Base-by-base conservation (phyloP, 1,284 basidiomycete genomes). In the Apiotrichum montevideense region DNA sequence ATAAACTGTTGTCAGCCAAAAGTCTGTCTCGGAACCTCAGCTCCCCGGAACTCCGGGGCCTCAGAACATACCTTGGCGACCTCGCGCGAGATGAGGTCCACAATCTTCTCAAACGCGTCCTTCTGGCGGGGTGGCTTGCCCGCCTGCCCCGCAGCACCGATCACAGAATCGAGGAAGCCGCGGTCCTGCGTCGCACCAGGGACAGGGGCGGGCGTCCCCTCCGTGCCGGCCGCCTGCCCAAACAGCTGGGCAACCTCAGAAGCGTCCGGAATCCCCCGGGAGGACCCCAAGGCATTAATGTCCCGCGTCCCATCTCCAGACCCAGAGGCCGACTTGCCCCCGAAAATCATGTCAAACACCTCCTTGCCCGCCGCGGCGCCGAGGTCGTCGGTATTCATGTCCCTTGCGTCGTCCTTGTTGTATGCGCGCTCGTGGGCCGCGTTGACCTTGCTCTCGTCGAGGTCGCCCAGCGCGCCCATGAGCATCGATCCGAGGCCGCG, bases 381-480 rank as follows among this genome's bases (percentile, higher is more conserved):
- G 7, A 47, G 40, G 52, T 54, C 52, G 44, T 54, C 44, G 52
- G 43, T 47, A 4, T 46, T 48, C 52, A 54, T 43, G 46, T 47
- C 52, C 32, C 45, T 34, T 3, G 46, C 52, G 13, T 21, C 37
- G 35, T 37, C 47, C 34, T 48, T 46, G 46, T 37, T 32, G 41
- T 54, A 54, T 21, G 52, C 52, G 9, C 35, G 35, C 9, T 54
- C 41, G 41, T 54, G 52, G n/a, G 52, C 52, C 1, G 46, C 52
- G 8, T 54, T 48, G 33, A 54, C 46, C 46, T 37, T 48, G 41
- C 39, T 48, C 52, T 54, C 52, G 52, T 54, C 52, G 46, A 54
- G n/a, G 21, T 10, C 33, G 9, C 33, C 46, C 4, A 45, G 29
- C 34, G 29, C 21, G 11, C 45, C 39, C 6, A 48, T 46, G 21